Base-by-base conservation (phyloP, 257 asterid genomes). In the Avicennia marina region DNA sequence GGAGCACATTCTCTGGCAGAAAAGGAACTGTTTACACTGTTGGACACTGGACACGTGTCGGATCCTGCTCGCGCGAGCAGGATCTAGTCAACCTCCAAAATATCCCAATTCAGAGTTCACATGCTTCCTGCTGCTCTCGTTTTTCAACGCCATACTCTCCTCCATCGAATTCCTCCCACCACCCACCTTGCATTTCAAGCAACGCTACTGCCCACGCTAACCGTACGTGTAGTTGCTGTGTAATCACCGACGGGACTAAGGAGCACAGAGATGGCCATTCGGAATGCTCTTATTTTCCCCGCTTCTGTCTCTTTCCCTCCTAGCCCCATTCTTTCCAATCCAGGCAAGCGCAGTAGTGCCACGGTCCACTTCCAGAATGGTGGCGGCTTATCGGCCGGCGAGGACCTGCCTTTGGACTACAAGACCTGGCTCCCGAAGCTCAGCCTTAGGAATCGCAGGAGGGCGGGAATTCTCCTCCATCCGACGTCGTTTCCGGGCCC, bases 401-500 rank as follows among this genome's bases (percentile, higher is more conserved):
- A 83, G 55, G 95, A 91, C 72, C 68, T 91, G 68, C 97, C 98
- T 1, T 43, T 51, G 46, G 85, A 85, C 41, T 91, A 91, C 66
- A 84, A 75, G 31, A 60, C 66, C 53, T 82, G 95, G 96, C 57
- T 75, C 27, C 95, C 95, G 0, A 73, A 80, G 34, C 78, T 75
- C 7, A 75, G 73, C 31, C 56, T 44, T 39, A 69, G 39, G 52
- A 33, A 43, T 58, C 81, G 87, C n/a, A 71, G 98, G 72, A 80
- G 97, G 81, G 97, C 98, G 4, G 98, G 97, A 0, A 20, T 91
- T 13, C 82, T 91, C 41, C 95, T 91, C 52, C 98, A 89, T 53
- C 98, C 98, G 60, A 81, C 98, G 49, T 93, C 98, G 69, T 82
- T 93, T 70, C 84, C 85, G 18, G 98, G 98, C 0, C 97, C 95